Percentiles rank a stretch among this genome's conserved stretches.
Conservation (phyloP, 108 stramenopile genomes). For the Epipyxis sp. region DNA sequence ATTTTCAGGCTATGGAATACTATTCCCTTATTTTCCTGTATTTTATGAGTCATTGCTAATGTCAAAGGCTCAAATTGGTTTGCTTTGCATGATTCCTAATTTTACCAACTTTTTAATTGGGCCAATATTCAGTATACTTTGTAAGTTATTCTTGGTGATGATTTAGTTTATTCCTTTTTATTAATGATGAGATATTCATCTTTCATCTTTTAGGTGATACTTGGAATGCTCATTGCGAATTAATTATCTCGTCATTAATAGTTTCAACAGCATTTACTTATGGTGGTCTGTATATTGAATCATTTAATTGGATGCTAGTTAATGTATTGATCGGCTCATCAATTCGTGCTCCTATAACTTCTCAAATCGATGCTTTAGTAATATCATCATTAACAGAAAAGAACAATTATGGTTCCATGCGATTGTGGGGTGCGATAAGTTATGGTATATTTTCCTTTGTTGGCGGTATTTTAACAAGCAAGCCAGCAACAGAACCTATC, state of each 20-base stretch:
- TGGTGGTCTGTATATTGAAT: background rate
- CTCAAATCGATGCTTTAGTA: constrained; percentile 8
- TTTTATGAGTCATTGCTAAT: background rate
- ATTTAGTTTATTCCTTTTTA: no score
- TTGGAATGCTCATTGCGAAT: background rate
- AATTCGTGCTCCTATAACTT: background rate
- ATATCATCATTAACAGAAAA: background rate
- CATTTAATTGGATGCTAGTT: background rate
- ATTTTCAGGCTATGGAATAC: constrained; percentile 2
- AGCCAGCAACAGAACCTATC: background rate
- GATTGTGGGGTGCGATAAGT: constrained; percentile 14
- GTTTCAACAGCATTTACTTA: background rate
- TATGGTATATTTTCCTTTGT: constrained; percentile 18
- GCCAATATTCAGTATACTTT: constrained; percentile 7
- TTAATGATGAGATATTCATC: no score
- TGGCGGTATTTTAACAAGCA: background rate
- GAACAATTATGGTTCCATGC: background rate
- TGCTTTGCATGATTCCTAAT: background rate
- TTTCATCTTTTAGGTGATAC: background rate
- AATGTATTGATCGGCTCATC: background rate
- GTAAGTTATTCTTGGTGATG: no score
- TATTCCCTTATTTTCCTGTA: background rate
- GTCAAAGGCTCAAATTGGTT: background rate
- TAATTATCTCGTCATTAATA: background rate
- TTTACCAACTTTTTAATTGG: background rate